These are phyloP conservation scores for Bacterosira constricta DNA, from an alignment of 108 stramenopile species.

Conservation along the genomic window DNA sequence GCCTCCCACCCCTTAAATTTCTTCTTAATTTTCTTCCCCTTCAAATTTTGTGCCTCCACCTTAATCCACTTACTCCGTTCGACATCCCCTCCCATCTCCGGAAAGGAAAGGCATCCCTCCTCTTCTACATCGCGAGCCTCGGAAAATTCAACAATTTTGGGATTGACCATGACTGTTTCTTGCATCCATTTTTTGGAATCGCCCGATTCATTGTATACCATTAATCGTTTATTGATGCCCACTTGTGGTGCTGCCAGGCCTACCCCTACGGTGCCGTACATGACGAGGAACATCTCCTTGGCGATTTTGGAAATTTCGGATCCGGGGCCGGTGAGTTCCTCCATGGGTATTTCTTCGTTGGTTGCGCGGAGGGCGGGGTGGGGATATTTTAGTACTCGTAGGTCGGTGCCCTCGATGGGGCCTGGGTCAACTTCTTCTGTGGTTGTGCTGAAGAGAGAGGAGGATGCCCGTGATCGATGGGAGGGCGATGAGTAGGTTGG, in stretches of 20 bases:
- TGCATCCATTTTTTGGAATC: conserved; percentile 78
- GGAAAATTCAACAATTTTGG: conserved; percentile 72
- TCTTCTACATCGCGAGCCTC: conserved; percentile 67
- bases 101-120: conserved; percentile 95
- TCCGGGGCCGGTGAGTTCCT: conserved; percentile 57
- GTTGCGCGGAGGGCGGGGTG: conserved; percentile 84
- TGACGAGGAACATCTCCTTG: conserved; percentile 93
- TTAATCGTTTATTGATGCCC: conserved; percentile 88
- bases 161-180: conserved; percentile 88
- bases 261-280: conserved; percentile 95
- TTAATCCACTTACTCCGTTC: conserved; percentile 87
- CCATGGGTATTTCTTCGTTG: conserved; percentile 74
- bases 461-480: background rate
- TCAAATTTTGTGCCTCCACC: conserved; percentile 83
- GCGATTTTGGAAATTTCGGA: conserved; percentile 74
- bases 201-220: conserved; percentile 94
- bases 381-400: conserved; percentile 92
- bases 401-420: conserved; percentile 77
- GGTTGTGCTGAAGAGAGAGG: conserved; percentile 24
- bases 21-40: conserved; percentile 87
- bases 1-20: conserved; percentile 84
- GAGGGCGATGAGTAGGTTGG: background rate
- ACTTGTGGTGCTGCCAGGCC: conserved; percentile 93
- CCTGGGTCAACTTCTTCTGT: conserved; percentile 90
- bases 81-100: conserved; percentile 89